These are phyloP conservation scores for Amphirosellinia nigrospora DNA, from an alignment of 495 filamentous ascomycete species.

Conservation along the genomic window DNA sequence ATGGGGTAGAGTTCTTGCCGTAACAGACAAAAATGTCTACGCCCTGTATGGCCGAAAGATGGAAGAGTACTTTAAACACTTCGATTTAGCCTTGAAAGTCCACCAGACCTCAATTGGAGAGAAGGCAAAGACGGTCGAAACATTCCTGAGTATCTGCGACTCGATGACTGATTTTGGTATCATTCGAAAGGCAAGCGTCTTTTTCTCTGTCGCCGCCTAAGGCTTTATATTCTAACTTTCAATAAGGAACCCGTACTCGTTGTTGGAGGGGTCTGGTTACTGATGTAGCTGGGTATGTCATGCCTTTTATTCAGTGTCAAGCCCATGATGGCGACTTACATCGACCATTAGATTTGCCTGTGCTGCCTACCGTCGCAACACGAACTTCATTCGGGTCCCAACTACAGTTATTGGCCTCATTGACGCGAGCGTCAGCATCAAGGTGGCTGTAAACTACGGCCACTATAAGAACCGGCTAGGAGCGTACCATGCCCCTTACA, in stretches of 20 bases:
- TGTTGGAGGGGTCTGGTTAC: slow-evolving; percentile 69
- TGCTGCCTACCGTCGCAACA: slow-evolving; percentile 60
- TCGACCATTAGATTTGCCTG: slow-evolving; percentile 61
- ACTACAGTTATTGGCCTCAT: slow-evolving; percentile 72
- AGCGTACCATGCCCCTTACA: slow-evolving; percentile 70
- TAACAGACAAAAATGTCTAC: slow-evolving; percentile 67
- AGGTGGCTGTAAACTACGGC: slow-evolving; percentile 69
- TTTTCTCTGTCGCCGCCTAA: not conserved
- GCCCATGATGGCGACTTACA: slow-evolving; percentile 29
- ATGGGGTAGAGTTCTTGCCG: slow-evolving; percentile 63
- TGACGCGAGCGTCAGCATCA: slow-evolving; percentile 69
- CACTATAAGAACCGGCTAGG: slow-evolving; percentile 71
- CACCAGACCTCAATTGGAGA: slow-evolving; percentile 71
- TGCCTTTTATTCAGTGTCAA: slow-evolving; percentile 39
- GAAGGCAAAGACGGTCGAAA: slow-evolving; percentile 67
- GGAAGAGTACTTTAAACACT: slow-evolving; percentile 61
- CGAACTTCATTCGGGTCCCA: slow-evolving; percentile 64
- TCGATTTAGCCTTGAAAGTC: slow-evolving; percentile 60
- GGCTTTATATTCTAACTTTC: slow-evolving; percentile 19
- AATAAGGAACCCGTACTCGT: slow-evolving; percentile 66
- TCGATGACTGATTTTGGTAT: slow-evolving; percentile 72
- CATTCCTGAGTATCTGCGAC: slow-evolving; percentile 63
- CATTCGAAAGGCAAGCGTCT: slow-evolving; percentile 56
- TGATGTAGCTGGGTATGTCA: slow-evolving; percentile 61
- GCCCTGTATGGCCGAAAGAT: slow-evolving; percentile 64